A percentile compares a stretch with the other conserved stretches of the same genome.
These are phyloP conservation scores for Wickerhamiella bombiphila DNA, from an alignment of 805 yeast species.

Conservation along the genomic window DNA sequence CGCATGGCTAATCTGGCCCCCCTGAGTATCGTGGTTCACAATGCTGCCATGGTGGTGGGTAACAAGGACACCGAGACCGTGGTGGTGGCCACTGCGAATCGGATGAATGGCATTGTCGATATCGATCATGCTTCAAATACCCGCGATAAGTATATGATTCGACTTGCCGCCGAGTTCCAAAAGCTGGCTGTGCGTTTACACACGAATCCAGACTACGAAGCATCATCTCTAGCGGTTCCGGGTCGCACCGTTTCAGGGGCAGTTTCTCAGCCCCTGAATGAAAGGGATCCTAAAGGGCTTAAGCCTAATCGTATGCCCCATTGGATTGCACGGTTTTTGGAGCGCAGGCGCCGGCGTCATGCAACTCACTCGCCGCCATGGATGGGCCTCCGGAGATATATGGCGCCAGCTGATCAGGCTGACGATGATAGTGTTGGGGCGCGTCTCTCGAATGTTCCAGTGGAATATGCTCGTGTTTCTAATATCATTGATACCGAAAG, in stretches of 20 bases:
- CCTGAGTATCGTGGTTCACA: conserved; percentile 39
- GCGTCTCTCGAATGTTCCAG: conserved; percentile 17
- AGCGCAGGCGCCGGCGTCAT: neutral
- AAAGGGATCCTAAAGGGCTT: neutral
- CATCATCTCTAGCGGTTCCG: conserved; percentile 1
- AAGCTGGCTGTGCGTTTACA: conserved; percentile 46
- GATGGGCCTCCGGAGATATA: conserved; percentile 66
- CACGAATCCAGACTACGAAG: conserved; percentile 50
- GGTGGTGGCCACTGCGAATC: conserved; percentile 43
- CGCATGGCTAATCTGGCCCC: conserved; percentile 35
- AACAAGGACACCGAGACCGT: conserved; percentile 65
- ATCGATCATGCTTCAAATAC: conserved; percentile 32
- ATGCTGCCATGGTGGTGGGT: conserved; percentile 67
- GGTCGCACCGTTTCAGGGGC: conserved; percentile 2
- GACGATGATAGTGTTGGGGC: conserved; percentile 18
- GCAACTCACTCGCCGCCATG: conserved; percentile 28
- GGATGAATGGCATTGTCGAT: conserved; percentile 46
- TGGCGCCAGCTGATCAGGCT: conserved; percentile 27
- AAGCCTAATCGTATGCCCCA: neutral
- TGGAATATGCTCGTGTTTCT: conserved; percentile 75
- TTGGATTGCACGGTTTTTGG: neutral
- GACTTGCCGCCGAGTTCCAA: conserved; percentile 31
- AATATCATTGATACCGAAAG: conserved; percentile 47
- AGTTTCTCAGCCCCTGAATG: neutral
- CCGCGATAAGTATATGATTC: conserved; percentile 43